Base-by-base conservation (phyloP, 2,329 filamentous ascomycete genomes). In the Helotiales sp. region DNA sequence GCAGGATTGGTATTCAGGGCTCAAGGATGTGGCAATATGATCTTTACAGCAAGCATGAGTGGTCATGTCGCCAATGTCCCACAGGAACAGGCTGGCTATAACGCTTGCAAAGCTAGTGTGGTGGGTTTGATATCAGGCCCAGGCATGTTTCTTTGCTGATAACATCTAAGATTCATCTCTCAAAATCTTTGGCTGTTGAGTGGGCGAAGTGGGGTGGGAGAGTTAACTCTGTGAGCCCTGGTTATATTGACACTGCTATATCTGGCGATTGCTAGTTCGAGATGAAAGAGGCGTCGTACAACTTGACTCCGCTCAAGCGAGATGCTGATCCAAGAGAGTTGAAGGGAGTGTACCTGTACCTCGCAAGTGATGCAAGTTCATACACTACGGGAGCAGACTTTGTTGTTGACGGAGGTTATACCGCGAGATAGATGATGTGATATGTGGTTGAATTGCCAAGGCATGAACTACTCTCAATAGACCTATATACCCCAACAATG, bases 191-290 rank as follows among this genome's bases (percentile, higher is more conserved):
- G 19, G 89, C 88, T 34, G 88, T 89, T 55, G 89, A 93, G 76
- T 93, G 89, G 89, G 87, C 88, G 68, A 87, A 88, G 75, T 81
- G 79, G 80, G 67, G 90, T 69, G 42, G 42, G 19, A 85, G 89
- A 31, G 88, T 91, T 69, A 93, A 93, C 81, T 87, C 84, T 73
- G 90, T 92, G 74, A 90, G 86, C 3, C 89, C 89, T 17, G 89
- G 89, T n/a, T 92, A 92, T 77, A 91, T 92, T 83, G 87, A 91
- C 77, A 93, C 89, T 4, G 87, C 85, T 4, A 80, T 90, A 63
- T 91, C 90, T 81, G 84, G 85, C 55, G 87, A 89, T 5, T 87
- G 87, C 29, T 85, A 86, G 30, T 83, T 90, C 19, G 87, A 91
- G 62, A 87, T 86, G 52, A 90, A 90, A 84, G 86, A 86, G 75